Evolutionary conservation across 2,329 filamentous ascomycete species (phyloP), one percentile per base, ranked within the genome.

Genomic region (Blumeria hordei): DNA sequence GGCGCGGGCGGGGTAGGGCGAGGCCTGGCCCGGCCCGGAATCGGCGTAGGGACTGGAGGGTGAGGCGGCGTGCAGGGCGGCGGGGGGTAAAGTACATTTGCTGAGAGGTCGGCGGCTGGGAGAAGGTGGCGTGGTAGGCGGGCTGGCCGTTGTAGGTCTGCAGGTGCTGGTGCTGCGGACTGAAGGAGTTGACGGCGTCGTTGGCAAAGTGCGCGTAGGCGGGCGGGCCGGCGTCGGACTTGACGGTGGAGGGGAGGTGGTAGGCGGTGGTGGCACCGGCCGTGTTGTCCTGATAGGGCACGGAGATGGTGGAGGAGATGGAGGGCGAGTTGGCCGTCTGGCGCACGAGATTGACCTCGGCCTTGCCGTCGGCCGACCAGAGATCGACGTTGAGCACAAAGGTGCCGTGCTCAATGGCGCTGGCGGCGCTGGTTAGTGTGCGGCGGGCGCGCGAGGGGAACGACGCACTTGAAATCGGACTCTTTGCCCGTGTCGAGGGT

Each of bases 241-340:
- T 47, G 12, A 47, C 18, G 11, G 9, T 21, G 28, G 14, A 18
- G n/a, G 44, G 12, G 11, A 47, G n/a, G 12, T 47, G 44, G 28
- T 47, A 47, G 5, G n/a, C 21, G 18, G n/a, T 2, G 12, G 16
- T 6, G 14, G n/a, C 66, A 55, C 68, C 63, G 21, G 21, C 21
- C 21, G 21, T 28, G 32, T 57, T 54, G 3, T 71, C 72, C 56
- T 73, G 77, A 64, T 85, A 94, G 0, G 86, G 86, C 6, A 83
- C 84, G 4, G 83, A 81, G 8, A 83, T 84, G 8, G 85, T 85
- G 3, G 84, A 83, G 2, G 82, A 85, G 62, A 94, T 94, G 12
- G 85, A 87, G 1, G 86, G 85, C 3, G 77, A 78, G 16, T 74
- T 75, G 50, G 73, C 74, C 11, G 76, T 78, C 58, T 83, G 78